Conservation (phyloP, 2,329 filamentous ascomycete species). For the Nemania sp. region DNA sequence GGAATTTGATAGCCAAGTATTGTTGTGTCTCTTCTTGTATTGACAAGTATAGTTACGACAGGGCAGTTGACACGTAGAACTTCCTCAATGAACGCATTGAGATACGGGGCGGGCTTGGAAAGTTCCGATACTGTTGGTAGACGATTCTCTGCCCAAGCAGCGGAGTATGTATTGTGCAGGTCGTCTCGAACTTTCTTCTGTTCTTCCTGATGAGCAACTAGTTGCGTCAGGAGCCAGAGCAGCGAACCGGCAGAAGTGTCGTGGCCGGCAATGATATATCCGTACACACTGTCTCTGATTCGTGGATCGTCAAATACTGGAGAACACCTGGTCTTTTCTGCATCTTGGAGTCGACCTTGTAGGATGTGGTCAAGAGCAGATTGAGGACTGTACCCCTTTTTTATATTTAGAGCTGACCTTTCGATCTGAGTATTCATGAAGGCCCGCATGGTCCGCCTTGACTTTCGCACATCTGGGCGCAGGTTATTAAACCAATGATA, state of each 20-base stretch:
- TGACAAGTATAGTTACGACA: background rate
- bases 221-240: background rate
- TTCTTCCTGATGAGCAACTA: background rate
- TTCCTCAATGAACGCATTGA: constrained; percentile 11
- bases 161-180: background rate
- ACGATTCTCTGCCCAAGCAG: background rate
- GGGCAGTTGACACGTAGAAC: background rate
- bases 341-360: too few species aligned
- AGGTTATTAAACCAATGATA: too few species aligned
- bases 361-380: too few species aligned
- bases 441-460: too few species aligned
- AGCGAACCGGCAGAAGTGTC: constrained; percentile 5
- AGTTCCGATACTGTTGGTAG: constrained; percentile 3
- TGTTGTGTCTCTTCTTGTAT: background rate
- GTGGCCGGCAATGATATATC: constrained; percentile 7
- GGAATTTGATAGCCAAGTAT: constrained; percentile 3
- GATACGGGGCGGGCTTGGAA: background rate
- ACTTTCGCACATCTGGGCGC: too few species aligned
- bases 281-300: background rate
- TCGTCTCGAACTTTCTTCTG: background rate
- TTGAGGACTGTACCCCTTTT: too few species aligned
- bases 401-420: too few species aligned
- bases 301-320: background rate
- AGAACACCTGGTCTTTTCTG: background rate
- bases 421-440: too few species aligned